Percentiles rank a stretch among this genome's conserved stretches.
These are phyloP conservation scores for Colletotrichum tabaci DNA, from an alignment of 2,329 filamentous ascomycete genomes.

Conservation along the genomic window DNA sequence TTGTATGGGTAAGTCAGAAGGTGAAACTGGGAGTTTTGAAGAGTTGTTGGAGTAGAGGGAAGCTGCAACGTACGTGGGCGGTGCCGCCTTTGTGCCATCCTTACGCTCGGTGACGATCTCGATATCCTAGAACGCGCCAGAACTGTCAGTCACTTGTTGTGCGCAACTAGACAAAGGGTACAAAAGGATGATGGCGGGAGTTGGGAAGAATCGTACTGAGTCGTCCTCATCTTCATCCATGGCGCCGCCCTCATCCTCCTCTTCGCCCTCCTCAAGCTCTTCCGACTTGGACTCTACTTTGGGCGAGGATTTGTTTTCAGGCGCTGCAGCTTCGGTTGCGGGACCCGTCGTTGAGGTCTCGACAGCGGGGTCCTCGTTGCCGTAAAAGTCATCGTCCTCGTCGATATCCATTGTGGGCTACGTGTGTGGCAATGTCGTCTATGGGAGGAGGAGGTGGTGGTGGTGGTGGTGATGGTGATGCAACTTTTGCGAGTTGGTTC, in stretches of 20 bases:
- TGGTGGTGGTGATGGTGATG: slow-evolving; percentile 1
- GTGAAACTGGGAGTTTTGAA: no score
- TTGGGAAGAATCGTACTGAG: slow-evolving; percentile 55
- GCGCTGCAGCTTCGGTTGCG: slow-evolving; percentile 20
- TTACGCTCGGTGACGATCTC: slow-evolving; percentile 79
- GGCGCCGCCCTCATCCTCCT: slow-evolving; percentile 73
- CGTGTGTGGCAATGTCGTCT: slow-evolving; percentile 15
- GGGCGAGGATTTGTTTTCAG: slow-evolving; percentile 35
- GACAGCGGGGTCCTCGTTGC: slow-evolving; percentile 68
- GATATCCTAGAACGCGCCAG: slow-evolving; percentile 65
- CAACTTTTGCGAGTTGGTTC: slow-evolving; percentile 19
- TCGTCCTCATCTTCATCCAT: slow-evolving; percentile 74
- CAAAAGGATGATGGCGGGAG: not conserved
- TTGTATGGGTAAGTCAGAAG: slow-evolving; percentile 1
- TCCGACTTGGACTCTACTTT: slow-evolving; percentile 56
- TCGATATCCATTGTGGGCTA: slow-evolving; percentile 72
- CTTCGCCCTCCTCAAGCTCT: slow-evolving; percentile 75
- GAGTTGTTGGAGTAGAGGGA: not conserved
- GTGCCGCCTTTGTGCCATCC: slow-evolving; percentile 73
- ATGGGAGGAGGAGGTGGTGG: not conserved
- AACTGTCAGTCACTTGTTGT: slow-evolving; percentile 15
- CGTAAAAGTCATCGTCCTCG: slow-evolving; percentile 78
- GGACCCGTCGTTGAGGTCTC: slow-evolving; percentile 42
- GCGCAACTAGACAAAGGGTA: not conserved
- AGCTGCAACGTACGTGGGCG: slow-evolving; percentile 65